Percentiles rank a stretch among this genome's conserved stretches.
Evolutionary conservation across 805 yeast genomes (phyloP).

Genomic region (Candida railenensis): DNA sequence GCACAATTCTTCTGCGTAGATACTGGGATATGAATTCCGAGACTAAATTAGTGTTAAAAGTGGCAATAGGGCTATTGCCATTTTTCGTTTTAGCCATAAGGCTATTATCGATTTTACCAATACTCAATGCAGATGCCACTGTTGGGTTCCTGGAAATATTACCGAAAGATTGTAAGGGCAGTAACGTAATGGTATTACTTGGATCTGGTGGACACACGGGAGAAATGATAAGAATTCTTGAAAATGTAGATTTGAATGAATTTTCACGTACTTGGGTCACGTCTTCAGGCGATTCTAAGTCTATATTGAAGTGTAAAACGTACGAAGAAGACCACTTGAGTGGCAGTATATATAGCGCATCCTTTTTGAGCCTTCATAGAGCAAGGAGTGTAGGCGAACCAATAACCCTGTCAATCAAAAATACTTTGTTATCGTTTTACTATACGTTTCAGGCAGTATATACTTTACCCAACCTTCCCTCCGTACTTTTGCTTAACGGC

Average conservation of each 20-base stretch:
- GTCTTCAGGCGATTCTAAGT: slow-evolving; percentile 53
- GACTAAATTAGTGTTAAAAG: slow-evolving; percentile 8
- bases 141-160: slow-evolving; percentile 3
- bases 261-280: slow-evolving; percentile 39
- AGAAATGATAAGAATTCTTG: slow-evolving; percentile 78
- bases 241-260: slow-evolving; percentile 29
- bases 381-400: slow-evolving; percentile 66
- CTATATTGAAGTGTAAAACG: slow-evolving; percentile 38
- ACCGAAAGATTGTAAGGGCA: slow-evolving; percentile 11
- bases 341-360: slow-evolving; percentile 12
- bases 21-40: slow-evolving; percentile 11
- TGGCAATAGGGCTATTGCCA: slow-evolving; percentile 19
- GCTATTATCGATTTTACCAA: slow-evolving; percentile 24
- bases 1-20: no score
- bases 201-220: slow-evolving; percentile 99
- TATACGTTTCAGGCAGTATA: slow-evolving; percentile 27
- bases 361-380: slow-evolving; percentile 42
- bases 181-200: slow-evolving; percentile 56
- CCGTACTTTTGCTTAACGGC: slow-evolving; percentile 63
- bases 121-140: slow-evolving; percentile 7
- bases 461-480: slow-evolving; percentile 30
- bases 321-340: slow-evolving; percentile 27
- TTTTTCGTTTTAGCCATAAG: slow-evolving; percentile 19
- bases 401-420: slow-evolving; percentile 42
- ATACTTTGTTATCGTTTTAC: slow-evolving; percentile 40